Conservation (phyloP, 768 basidiomycete genomes). For the Termitomyces sp. region DNA sequence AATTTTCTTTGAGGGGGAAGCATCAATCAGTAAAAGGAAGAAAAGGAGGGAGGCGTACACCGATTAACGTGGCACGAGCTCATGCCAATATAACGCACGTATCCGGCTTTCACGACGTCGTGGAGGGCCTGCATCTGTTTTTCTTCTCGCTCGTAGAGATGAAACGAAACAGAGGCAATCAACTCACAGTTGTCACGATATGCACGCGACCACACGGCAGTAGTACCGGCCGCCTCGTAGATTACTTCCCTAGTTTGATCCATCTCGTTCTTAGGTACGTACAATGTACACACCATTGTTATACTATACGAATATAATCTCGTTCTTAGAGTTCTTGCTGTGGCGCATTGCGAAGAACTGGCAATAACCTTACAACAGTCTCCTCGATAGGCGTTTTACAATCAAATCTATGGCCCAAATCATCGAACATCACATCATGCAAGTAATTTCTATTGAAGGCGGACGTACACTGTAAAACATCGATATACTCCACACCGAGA, state of each 20-base stretch:
- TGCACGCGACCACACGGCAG: no score
- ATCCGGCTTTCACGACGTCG: slow-evolving; percentile 61
- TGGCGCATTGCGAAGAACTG: no score
- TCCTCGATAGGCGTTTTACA: slow-evolving; percentile 53
- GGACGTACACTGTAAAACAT: slow-evolving; percentile 59
- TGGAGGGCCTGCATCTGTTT: slow-evolving; percentile 60
- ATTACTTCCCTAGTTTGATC: no score
- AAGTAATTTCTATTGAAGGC: slow-evolving; percentile 2
- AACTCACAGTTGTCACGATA: no score
- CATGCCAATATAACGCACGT: slow-evolving; percentile 60
- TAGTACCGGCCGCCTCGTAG: no score
- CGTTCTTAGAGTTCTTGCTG: no score
- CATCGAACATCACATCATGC: neutral
- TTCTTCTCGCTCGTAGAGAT: neutral
- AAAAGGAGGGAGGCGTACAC: slow-evolving; percentile 26
- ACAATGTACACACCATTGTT: no score
- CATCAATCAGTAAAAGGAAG: neutral
- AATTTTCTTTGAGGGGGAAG: neutral
- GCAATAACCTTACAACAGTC: slow-evolving; percentile 23
- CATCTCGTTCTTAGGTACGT: no score
- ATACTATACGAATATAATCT: no score
- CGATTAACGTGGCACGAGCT: slow-evolving; percentile 50
- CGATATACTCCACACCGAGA: slow-evolving; percentile 74
- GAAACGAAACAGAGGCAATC: neutral
- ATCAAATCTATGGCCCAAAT: slow-evolving; percentile 49